Evolutionary conservation across 2,329 filamentous ascomycete genomes (phyloP).

Genomic region (Neopestalotiopsis clavispora): DNA sequence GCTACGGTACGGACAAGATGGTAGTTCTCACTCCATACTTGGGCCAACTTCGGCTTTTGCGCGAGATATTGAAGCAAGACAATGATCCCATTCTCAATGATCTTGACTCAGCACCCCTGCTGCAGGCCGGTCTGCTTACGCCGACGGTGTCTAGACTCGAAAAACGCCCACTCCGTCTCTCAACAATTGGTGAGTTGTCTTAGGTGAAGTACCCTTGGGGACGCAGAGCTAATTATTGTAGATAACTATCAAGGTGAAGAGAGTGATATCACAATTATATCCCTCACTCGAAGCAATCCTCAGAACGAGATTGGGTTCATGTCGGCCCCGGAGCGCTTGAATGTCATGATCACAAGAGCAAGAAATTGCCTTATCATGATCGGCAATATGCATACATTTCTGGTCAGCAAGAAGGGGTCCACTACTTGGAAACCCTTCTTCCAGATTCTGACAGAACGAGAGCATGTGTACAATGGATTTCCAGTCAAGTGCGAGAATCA

Average conservation of each 20-base stretch:
- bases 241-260: constrained; percentile 85
- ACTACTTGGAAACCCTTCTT: constrained; percentile 64
- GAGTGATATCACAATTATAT: constrained; percentile 72
- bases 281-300: constrained; percentile 70
- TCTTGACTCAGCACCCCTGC: constrained; percentile 67
- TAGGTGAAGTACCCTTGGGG: no score
- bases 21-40: constrained; percentile 76
- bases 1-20: constrained; percentile 67
- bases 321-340: constrained; percentile 66
- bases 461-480: constrained; percentile 63
- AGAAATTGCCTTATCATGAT: constrained; percentile 70
- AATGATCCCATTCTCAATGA: constrained; percentile 73
- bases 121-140: constrained; percentile 65
- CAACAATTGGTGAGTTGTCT: constrained; percentile 66
- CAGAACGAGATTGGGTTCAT: constrained; percentile 74
- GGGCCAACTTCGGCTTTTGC: constrained; percentile 64
- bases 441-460: constrained; percentile 53
- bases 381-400: constrained; percentile 72
- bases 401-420: constrained; percentile 60
- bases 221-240: constrained; percentile 30
- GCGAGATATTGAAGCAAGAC: constrained; percentile 54
- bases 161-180: constrained; percentile 62
- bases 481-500: constrained; percentile 66
- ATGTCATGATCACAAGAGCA: constrained; percentile 72
- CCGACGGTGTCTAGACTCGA: constrained; percentile 53